These are phyloP conservation scores for Kalaharituber pfeilii DNA, from an alignment of 2,329 filamentous ascomycete genomes.

Conservation along the genomic window DNA sequence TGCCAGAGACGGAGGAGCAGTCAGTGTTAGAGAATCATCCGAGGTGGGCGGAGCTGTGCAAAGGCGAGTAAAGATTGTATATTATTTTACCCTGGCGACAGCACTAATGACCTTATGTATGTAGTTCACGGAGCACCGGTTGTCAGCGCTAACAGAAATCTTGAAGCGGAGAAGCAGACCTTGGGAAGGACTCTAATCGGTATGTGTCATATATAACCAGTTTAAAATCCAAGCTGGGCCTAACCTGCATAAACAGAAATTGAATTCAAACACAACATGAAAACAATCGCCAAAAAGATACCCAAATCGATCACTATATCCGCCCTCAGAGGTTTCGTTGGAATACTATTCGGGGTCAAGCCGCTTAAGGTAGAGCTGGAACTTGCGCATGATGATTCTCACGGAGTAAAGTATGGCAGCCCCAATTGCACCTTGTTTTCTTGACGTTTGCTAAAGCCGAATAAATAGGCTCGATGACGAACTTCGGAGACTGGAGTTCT, in stretches of 20 bases:
- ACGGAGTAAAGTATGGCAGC: constrained; percentile 28
- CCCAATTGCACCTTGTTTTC: not conserved
- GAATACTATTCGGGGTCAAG: constrained; percentile 46
- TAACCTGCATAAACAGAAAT: constrained; percentile 9
- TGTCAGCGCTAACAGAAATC: constrained; percentile 10
- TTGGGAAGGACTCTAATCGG: constrained; percentile 9
- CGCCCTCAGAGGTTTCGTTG: constrained; percentile 59
- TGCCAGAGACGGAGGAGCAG: constrained; percentile 36
- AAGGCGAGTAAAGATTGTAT: no score
- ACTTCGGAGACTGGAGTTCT: constrained; percentile 65
- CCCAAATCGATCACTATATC: constrained; percentile 69
- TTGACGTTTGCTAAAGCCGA: constrained; percentile 11
- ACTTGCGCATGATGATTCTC: constrained; percentile 85
- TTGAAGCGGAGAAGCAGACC: constrained; percentile 14
- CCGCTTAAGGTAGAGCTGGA: constrained; percentile 51
- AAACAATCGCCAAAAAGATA: constrained; percentile 36
- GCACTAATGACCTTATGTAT: no score
- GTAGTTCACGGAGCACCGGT: constrained; percentile 37
- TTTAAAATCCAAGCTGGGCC: constrained; percentile 8
- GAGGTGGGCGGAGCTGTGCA: constrained; percentile 55
- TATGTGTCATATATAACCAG: not conserved
- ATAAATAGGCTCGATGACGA: constrained; percentile 67
- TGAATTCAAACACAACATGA: constrained; percentile 6
- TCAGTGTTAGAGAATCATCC: constrained; percentile 47
- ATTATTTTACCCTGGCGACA: no score